Percentiles rank a stretch among this genome's conserved stretches.
These are phyloP conservation scores for Aureobasidium namibiae DNA, from an alignment of 2,329 filamentous ascomycete genomes.

Conservation along the genomic window DNA sequence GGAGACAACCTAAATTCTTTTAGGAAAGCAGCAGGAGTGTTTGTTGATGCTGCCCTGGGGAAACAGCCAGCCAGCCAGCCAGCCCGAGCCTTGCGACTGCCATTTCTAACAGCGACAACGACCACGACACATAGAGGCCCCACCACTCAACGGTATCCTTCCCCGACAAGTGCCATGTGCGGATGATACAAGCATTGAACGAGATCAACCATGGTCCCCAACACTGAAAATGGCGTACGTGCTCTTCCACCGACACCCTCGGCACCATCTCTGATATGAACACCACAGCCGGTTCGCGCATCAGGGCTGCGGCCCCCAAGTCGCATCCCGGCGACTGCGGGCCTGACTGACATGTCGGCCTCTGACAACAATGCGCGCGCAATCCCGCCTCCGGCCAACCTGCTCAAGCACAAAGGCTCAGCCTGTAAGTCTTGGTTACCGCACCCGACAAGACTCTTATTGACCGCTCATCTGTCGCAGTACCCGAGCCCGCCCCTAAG, in stretches of 20 bases:
- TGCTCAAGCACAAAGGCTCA: conserved; percentile 44
- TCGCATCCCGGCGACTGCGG: conserved; percentile 23
- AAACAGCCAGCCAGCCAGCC: background rate
- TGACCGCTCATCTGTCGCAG: conserved; percentile 22
- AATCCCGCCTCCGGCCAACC: conserved; percentile 31
- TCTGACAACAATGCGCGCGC: conserved; percentile 46
- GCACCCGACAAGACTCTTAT: conserved; percentile 17
- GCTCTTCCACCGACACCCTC: background rate
- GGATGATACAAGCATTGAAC: background rate
- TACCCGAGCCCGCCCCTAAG: conserved; percentile 41
- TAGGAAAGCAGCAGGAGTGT: conserved; percentile 4
- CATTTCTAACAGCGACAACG: background rate
- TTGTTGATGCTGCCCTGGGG: conserved; percentile 6
- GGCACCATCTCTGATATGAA: background rate
- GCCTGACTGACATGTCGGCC: conserved; percentile 43
- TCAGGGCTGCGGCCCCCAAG: conserved; percentile 30
- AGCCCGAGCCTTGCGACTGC: background rate
- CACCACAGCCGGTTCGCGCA: background rate
- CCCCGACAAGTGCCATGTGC: background rate
- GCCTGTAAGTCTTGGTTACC: conserved; percentile 31
- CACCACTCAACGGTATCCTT: background rate
- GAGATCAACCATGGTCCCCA: conserved; percentile 3
- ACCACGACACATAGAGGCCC: background rate
- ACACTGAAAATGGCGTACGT: conserved; percentile 5
- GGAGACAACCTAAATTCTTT: background rate